Evolutionary conservation across 2,329 filamentous ascomycete genomes (phyloP), one percentile per base, ranked within the genome.

Genomic region (Trichophyton verrucosum): DNA sequence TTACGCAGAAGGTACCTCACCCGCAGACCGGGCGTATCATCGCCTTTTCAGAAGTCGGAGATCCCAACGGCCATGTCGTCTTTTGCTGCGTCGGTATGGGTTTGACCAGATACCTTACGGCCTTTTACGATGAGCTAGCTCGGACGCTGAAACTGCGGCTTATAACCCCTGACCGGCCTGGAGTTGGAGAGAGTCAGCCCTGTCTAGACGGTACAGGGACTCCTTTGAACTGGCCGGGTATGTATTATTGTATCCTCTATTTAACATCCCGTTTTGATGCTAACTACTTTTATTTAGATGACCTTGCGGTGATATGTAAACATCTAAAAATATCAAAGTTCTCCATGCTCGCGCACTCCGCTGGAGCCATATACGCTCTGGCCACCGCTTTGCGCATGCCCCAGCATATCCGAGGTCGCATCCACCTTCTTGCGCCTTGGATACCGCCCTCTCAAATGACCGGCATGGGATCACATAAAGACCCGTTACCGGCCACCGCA

Each of bases 81-180:
- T 91, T 99, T 67, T 95, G 94, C 71, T 99, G 94, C 69, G 91
- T 99, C 2, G 94, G 94, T 20, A 99, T 99, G 94, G 94, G 94
- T 0, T 75, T 99, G 68, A 99, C 94, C 9, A 84, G 94, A 73
- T 99, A 94, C 71, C 88, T 99, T 62, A 96, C 90, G 63, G 91
- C 91, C 0, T 99, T 99, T 71, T 99, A 97, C 70, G 94, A 99
- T 71, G 94, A 99, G 72, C 79, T 99, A 59, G 94, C 94, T 1
- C 77, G 89, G 68, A 95, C 91, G 0, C 77, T 99, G 62, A 94
- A 90, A 72, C 76, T 99, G 61, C 85, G 94, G 20, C 80, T 99
- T 58, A 95, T 99, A 66, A 97, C 94, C 0, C 88, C 92, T 4
- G 94, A 99, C 73, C 84, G 94, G 59, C 94, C 94, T 60, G 94